Evolutionary conservation across 2,329 filamentous ascomycete genomes (phyloP), one percentile per base, ranked within the genome.

Genomic region (Pseudocercospora cruenta): DNA sequence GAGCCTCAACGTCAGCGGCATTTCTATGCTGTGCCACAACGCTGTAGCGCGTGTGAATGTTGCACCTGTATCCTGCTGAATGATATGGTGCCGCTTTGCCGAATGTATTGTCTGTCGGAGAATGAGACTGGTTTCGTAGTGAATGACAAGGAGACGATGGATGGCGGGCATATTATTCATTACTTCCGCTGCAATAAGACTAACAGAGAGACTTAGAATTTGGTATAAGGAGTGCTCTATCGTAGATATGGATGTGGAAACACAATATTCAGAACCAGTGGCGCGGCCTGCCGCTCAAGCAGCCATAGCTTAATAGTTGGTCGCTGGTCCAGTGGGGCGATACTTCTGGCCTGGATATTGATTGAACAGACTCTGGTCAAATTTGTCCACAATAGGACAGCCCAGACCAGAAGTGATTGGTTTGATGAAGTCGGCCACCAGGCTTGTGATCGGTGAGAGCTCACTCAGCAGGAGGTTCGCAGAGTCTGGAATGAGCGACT

Each of bases 261-360:
- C 26, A 33, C 54, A 58, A 36, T 19, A 21, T 58, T n/a, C n/a
- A 31, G 31, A 39, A 39, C 54, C 16, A 33, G 19, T 21, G 54
- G 26, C 12, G 54, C 54, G 54, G 54, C 31, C 54, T 36, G 54
- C 54, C 54, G 28, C 54, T 16, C 31, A 24, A 58, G 31, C 54
- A 33, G 28, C 54, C 28, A 4, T 31, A n/a, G 33, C 63, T 58
- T 53, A 63, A 33, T 67, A 72, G 60, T 69, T 73, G 19, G 61
- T 67, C 24, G 63, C 68, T 19, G 67, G 64, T 19, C 71, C 70
- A 19, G 60, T 69, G n/a, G 70, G 71, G 28, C 47, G 54, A 58
- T 73, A 73, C 24, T 65, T 64, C n/a, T 69, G 60, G 36, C 71
- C 71, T 6, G 70, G 70, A 39, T 67, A 70, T 24, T 68, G 49